Evolutionary conservation across 2,329 filamentous ascomycete genomes (phyloP), one percentile per base, ranked within the genome.

Genomic region (Claviceps arundinis): DNA sequence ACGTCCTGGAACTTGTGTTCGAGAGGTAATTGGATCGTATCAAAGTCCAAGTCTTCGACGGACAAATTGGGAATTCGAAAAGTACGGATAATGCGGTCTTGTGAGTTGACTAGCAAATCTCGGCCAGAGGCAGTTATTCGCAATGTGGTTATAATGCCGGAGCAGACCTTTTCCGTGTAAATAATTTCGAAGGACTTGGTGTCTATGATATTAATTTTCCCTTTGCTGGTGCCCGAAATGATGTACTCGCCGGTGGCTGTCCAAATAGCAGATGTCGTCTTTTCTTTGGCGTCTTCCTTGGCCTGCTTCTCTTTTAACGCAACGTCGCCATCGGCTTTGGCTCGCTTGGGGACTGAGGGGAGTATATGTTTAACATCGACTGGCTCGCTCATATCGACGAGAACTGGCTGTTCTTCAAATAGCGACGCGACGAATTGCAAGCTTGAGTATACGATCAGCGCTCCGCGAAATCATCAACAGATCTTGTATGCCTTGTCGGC

Each of bases 1-100:
- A 97, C 85, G 64, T 98, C 94, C 67, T 97, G 90, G 61, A 97
- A 98, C 64, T 96, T 97, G 71, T 98, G 93, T 68, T 98, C 91
- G 13, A 96, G 81, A 42, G 93, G 87, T 42, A 98, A 75, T 61
- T 91, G 85, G 61, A 98, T 85, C 30, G 85, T 91, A 60, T 94
- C 86, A 19, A 86, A 80, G 58, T 95, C 87, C 44, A 95, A 76
- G 60, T 86, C 79, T 14, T 78, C 71, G 1, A 73, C 75, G 11
- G 79, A 76, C 41, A 85, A 76, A 61, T 96, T 87, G 0, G 94
- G 93, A 58, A 98, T 77, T 56, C 89, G 81, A 58, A 98, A 85
- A 1, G 93, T 96, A 56, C 94, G 82, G 63, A 98, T 95, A 56
- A 97, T 91, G 51, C 93, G 84, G 68, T 98, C 93, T 59, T 89